Conservation (phyloP, 768 basidiomycete genomes). For the Rhizopogon salebrosus region DNA sequence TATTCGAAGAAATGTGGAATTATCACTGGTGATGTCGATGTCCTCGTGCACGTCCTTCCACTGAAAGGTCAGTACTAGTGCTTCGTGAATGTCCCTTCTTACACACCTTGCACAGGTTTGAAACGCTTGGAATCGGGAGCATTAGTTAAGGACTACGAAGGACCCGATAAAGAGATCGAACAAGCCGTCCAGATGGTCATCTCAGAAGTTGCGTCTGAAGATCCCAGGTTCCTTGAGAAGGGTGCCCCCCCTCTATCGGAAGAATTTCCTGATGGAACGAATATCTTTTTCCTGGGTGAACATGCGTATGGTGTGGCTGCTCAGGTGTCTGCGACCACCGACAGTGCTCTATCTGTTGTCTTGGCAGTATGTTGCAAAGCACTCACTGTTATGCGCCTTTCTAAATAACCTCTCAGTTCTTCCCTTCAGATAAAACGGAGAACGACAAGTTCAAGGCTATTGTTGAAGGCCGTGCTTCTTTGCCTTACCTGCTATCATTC, state of each 20-base stretch:
- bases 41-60: slow-evolving; percentile 84
- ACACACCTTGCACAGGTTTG: slow-evolving; percentile 51
- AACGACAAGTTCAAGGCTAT: slow-evolving; percentile 71
- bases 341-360: slow-evolving; percentile 69
- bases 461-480: slow-evolving; percentile 44
- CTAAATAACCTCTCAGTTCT: slow-evolving; percentile 52
- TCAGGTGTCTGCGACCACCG: slow-evolving; percentile 71
- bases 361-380: slow-evolving; percentile 60
- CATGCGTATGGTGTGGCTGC: slow-evolving; percentile 96
- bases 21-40: slow-evolving; percentile 73
- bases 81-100: not conserved
- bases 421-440: slow-evolving; percentile 78
- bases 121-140: slow-evolving; percentile 86
- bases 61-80: slow-evolving; percentile 64
- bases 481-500: slow-evolving; percentile 74
- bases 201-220: slow-evolving; percentile 76
- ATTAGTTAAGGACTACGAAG: slow-evolving; percentile 93
- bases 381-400: not conserved
- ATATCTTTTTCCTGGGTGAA: slow-evolving; percentile 94
- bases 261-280: slow-evolving; percentile 87
- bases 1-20: slow-evolving; percentile 92
- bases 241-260: slow-evolving; percentile 76
- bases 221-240: slow-evolving; percentile 80
- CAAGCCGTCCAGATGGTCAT: slow-evolving; percentile 87
- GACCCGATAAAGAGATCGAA: slow-evolving; percentile 72